Evolutionary conservation across 768 basidiomycete genomes (phyloP).

Genomic region (Amanita muscaria): DNA sequence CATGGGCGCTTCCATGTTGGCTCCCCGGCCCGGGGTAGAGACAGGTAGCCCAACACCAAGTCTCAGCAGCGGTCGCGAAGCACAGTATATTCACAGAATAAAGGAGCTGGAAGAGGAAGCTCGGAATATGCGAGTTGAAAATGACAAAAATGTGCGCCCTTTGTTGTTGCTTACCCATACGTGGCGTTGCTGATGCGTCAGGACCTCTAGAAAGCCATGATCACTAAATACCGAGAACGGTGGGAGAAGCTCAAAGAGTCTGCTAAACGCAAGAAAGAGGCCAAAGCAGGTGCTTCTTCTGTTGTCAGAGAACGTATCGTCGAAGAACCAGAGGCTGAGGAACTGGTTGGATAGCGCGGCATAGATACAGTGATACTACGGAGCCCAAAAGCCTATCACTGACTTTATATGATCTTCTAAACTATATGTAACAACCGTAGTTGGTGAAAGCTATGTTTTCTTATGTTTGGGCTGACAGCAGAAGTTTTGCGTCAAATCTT

Average conservation of each 20-base stretch:
- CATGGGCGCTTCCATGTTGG: constrained; percentile 59
- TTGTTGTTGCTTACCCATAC: constrained; percentile 3
- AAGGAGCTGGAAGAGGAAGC: constrained; percentile 81
- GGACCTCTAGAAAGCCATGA: constrained; percentile 63
- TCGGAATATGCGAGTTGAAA: constrained; percentile 52
- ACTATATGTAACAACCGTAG: no score
- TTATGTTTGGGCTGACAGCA: no score
- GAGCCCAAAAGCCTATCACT: no score
- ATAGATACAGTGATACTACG: no score
- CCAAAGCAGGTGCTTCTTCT: constrained; percentile 41
- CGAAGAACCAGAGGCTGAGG: constrained; percentile 57
- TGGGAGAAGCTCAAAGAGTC: constrained; percentile 90
- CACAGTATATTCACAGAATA: constrained; percentile 50
- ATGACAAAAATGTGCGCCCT: constrained; percentile 68
- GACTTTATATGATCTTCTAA: no score
- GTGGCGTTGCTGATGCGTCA: constrained; percentile 9
- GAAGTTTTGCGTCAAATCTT: no score
- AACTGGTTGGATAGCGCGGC: no score
- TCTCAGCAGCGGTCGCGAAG: constrained; percentile 43
- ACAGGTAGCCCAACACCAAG: constrained; percentile 41
- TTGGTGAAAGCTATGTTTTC: no score
- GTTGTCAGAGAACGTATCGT: constrained; percentile 60
- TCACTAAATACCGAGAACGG: constrained; percentile 72
- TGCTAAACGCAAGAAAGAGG: constrained; percentile 78
- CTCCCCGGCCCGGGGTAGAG: constrained; percentile 46